These are phyloP conservation scores for Debaryomycetaceae sp. DNA, from an alignment of 1,139 yeast genomes.

Conservation along the genomic window DNA sequence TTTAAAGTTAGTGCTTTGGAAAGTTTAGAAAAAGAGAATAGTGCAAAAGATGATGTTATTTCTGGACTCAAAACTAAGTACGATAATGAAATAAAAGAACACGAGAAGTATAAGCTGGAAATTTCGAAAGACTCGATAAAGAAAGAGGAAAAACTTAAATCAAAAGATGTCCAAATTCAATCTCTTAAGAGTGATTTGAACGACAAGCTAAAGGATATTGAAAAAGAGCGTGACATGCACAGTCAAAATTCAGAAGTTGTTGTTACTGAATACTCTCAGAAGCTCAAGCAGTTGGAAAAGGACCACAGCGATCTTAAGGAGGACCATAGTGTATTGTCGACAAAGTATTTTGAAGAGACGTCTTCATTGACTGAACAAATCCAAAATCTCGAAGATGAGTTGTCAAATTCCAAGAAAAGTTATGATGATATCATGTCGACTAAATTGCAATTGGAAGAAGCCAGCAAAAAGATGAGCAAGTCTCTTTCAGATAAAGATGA, in stretches of 20 bases:
- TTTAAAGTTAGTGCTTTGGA: neutral
- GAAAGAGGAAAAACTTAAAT: constrained; percentile 8
- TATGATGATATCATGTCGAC: constrained; percentile 1
- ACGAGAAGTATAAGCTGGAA: neutral
- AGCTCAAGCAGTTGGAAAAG: constrained; percentile 28
- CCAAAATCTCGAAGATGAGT: neutral
- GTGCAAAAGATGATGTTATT: constrained; percentile 4
- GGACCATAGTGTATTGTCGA: neutral
- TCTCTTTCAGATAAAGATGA: constrained; percentile 1
- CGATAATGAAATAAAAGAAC: constrained; percentile 4
- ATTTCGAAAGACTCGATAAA: constrained; percentile 8
- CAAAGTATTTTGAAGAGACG: neutral
- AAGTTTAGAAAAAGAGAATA: constrained; percentile 2
- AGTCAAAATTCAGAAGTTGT: constrained; percentile 50
- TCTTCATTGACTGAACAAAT: neutral
- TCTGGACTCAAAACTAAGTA: constrained; percentile 1
- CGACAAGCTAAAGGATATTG: constrained; percentile 42
- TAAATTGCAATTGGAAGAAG: neutral
- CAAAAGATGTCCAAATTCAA: neutral
- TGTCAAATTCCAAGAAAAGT: neutral
- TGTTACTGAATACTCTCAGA: constrained; percentile 46
- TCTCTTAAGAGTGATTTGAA: constrained; percentile 17
- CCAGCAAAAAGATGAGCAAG: constrained; percentile 4
- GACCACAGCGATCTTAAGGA: constrained; percentile 1
- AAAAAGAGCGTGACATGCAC: constrained; percentile 45